Percentiles rank a stretch among this genome's conserved stretches.
phyloP scores from a whole-genome alignment of 225 moss, liverwort and hornwort genomes.

The Thuidium tamariscinum region DNA sequence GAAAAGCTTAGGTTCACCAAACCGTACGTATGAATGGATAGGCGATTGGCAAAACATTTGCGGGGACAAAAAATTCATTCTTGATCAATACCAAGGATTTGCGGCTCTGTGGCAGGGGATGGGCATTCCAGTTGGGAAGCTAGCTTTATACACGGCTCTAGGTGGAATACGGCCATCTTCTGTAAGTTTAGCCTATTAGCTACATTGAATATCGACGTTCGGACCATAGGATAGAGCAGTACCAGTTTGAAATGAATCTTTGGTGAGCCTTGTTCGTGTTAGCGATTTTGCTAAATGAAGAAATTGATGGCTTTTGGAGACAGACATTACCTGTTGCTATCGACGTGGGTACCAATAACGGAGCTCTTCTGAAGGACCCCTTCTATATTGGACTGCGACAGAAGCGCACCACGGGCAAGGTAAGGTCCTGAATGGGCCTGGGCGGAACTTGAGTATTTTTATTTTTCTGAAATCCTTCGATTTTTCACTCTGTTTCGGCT shows the following conservation, averaged over 20 bases:
- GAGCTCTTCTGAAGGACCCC: constrained; percentile 57
- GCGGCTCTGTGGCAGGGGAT: constrained; percentile 52
- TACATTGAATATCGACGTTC: not conserved
- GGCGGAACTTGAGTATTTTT: not conserved
- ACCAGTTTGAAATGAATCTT: not conserved
- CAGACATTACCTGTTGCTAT: constrained; percentile 81
- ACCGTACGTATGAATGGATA: not conserved
- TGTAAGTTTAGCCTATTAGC: constrained; percentile 18
- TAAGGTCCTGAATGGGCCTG: not conserved
- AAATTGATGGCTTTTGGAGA: not conserved
- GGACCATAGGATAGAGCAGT: not conserved
- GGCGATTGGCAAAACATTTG: not conserved
- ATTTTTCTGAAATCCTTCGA: not conserved
- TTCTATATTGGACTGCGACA: constrained; percentile 80
- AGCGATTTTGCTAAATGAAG: not conserved
- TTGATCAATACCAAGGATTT: not conserved
- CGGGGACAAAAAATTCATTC: not conserved
- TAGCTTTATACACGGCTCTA: constrained; percentile 69
- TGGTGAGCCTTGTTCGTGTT: not conserved
- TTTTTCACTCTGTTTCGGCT: not conserved
- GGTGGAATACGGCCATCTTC: constrained; percentile 81
- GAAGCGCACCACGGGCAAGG: constrained; percentile 55
- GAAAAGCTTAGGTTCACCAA: not conserved
- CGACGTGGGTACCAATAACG: constrained; percentile 89
- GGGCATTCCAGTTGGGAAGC: constrained; percentile 88